Evolutionary conservation across 78 protist species (phyloP).

Genomic region (Cavenderia fasciculata): DNA sequence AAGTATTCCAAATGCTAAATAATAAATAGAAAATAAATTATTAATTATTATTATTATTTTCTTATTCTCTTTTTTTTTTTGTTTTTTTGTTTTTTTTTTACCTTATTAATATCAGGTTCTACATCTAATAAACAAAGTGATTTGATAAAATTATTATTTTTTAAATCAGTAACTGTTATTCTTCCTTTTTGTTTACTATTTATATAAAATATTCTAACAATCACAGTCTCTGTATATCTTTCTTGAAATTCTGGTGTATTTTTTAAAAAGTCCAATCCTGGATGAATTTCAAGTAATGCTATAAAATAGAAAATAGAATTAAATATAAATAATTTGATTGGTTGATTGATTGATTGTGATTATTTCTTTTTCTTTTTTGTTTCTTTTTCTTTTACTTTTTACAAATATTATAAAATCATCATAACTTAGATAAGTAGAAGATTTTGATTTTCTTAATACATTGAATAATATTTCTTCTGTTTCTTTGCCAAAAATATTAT

Average conservation of each 20-base stretch:
- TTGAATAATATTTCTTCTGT: slow-evolving; percentile 63
- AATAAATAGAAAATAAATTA: neutral
- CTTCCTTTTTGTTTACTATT: slow-evolving; percentile 42
- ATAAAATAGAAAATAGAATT: neutral
- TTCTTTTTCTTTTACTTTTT: slow-evolving; percentile 17
- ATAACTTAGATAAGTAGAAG: slow-evolving; percentile 33
- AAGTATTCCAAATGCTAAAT: slow-evolving; percentile 85
- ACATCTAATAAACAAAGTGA: slow-evolving; percentile 62
- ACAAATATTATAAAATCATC: slow-evolving; percentile 64
- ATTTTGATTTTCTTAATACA: slow-evolving; percentile 22
- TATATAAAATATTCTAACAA: slow-evolving; percentile 87
- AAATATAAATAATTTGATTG: neutral
- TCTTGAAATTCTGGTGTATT: slow-evolving; percentile 90
- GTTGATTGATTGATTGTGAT: too few species aligned
- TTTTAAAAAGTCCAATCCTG: slow-evolving; percentile 90
- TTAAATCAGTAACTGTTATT: slow-evolving; percentile 80
- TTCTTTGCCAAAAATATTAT: slow-evolving; percentile 9
- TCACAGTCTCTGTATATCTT: slow-evolving; percentile 87
- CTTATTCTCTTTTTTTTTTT: too few species aligned
- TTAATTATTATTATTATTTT: neutral
- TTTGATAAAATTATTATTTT: slow-evolving; percentile 33
- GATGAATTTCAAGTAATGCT: slow-evolving; percentile 84
- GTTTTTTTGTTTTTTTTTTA: neutral
- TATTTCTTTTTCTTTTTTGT: too few species aligned
- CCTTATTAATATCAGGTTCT: slow-evolving; percentile 89